phyloP scores from a whole-genome alignment of 805 yeast genomes.

The Candida chauliodis region DNA sequence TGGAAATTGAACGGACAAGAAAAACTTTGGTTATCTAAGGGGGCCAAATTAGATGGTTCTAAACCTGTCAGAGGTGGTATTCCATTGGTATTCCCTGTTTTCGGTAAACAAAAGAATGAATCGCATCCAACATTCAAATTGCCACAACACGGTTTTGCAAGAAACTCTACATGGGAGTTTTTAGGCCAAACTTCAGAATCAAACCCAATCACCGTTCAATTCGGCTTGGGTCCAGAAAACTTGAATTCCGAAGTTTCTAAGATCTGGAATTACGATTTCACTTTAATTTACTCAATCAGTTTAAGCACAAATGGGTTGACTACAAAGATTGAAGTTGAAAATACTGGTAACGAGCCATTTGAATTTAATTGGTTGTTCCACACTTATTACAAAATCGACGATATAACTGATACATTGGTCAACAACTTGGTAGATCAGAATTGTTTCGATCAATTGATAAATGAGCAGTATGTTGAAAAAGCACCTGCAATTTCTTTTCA shows the following conservation, averaged over 20 bases:
- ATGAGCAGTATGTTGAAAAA: conserved; percentile 59
- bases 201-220: conserved; percentile 75
- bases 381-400: conserved; percentile 74
- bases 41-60: conserved; percentile 84
- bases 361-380: conserved; percentile 95
- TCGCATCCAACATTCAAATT: conserved; percentile 55
- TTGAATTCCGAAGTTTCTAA: conserved; percentile 58
- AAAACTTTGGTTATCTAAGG: conserved; percentile 77
- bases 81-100: conserved; percentile 92
- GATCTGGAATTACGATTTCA: conserved; percentile 71
- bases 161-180: conserved; percentile 90
- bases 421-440: conserved; percentile 71
- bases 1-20: conserved; percentile 73
- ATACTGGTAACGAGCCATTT: conserved; percentile 61
- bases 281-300: conserved; percentile 66
- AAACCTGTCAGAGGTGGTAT: conserved; percentile 97
- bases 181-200: conserved; percentile 73
- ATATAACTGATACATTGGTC: conserved; percentile 73
- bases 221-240: conserved; percentile 84
- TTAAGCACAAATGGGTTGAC: conserved; percentile 55
- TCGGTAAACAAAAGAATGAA: conserved; percentile 64
- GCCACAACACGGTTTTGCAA: conserved; percentile 97
- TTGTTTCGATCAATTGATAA: conserved; percentile 74
- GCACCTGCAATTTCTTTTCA: conserved; percentile 71
- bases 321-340: conserved; percentile 73